Conservation (phyloP, 83 land plant species). For the Isoetes engelmannii region DNA sequence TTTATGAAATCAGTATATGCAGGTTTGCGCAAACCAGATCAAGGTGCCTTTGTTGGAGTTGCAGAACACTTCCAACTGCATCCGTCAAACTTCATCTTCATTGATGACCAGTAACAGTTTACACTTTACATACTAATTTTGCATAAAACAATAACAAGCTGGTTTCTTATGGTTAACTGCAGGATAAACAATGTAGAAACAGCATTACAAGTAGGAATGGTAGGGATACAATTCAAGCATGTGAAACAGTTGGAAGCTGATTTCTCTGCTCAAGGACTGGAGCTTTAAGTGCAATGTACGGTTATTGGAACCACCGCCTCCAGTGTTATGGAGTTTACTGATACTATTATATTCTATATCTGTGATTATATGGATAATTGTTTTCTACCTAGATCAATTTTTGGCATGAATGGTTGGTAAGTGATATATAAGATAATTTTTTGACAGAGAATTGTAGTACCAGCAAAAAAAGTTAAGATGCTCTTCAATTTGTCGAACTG, state of each 20-base stretch:
- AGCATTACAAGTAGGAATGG: slow-evolving; percentile 57
- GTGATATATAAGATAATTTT: too few species aligned
- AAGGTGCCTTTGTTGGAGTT: slow-evolving; percentile 53
- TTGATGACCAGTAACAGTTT: slow-evolving; percentile 74
- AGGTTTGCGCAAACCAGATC: slow-evolving; percentile 87
- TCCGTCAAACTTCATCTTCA: slow-evolving; percentile 60
- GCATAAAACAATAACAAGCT: background rate
- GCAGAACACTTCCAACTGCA: slow-evolving; percentile 46
- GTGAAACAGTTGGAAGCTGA: slow-evolving; percentile 45
- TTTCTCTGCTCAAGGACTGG: slow-evolving; percentile 45
- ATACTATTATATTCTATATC: too few species aligned
- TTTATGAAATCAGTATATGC: slow-evolving; percentile 16
- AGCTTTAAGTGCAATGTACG: too few species aligned
- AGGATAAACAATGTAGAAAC: slow-evolving; percentile 75
- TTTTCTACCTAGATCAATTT: too few species aligned
- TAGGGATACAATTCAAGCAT: slow-evolving; percentile 54
- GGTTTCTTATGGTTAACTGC: slow-evolving; percentile 8
- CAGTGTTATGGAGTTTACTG: too few species aligned
- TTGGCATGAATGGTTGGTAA: too few species aligned
- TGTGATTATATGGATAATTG: too few species aligned
- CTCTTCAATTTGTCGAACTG: too few species aligned
- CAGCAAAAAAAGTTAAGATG: too few species aligned
- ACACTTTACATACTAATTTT: background rate
- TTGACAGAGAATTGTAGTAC: too few species aligned
- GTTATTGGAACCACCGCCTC: too few species aligned